Evolutionary conservation across 140 eudicot genomes (phyloP).

Genomic region (Ambrosia hybrid): DNA sequence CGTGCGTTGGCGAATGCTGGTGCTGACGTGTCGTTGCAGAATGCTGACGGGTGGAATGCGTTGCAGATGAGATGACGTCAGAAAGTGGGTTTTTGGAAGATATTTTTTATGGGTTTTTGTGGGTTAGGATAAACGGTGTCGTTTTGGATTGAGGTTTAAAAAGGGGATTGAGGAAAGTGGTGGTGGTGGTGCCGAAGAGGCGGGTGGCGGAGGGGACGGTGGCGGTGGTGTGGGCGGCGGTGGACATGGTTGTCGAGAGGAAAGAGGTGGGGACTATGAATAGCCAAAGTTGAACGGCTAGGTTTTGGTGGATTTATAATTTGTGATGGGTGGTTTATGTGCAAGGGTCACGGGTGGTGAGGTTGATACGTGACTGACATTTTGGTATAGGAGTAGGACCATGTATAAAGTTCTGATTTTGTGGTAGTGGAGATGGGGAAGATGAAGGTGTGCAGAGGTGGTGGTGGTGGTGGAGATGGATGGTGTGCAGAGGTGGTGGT

Average conservation of each 20-base stretch:
- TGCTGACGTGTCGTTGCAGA: no score
- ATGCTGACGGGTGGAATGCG: no score
- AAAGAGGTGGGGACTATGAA: slow-evolving; percentile 35
- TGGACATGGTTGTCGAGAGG: neutral
- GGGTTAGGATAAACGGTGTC: slow-evolving; percentile 19
- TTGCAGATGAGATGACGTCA: slow-evolving; percentile 32
- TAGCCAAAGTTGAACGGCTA: slow-evolving; percentile 47
- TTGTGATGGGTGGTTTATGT: neutral
- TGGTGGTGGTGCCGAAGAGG: slow-evolving; percentile 17
- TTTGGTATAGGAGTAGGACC: neutral
- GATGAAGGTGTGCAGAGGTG: no score
- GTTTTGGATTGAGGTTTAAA: slow-evolving; percentile 42
- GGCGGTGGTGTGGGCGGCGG: slow-evolving; percentile 35
- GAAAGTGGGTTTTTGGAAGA: slow-evolving; percentile 50
- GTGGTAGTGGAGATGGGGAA: no score
- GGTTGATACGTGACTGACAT: neutral
- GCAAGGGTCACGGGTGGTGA: slow-evolving; percentile 20
- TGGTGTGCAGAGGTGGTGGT: no score
- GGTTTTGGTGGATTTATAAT: slow-evolving; percentile 51
- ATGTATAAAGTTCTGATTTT: neutral
- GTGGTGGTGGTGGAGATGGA: no score
- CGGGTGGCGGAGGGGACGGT: slow-evolving; percentile 31
- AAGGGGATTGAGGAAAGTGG: slow-evolving; percentile 16
- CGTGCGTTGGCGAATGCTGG: no score
- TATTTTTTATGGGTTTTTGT: slow-evolving; percentile 2